Evolutionary conservation across 108 stramenopile species (phyloP).

Genomic region (Mayamaea pseudoterrestris): DNA sequence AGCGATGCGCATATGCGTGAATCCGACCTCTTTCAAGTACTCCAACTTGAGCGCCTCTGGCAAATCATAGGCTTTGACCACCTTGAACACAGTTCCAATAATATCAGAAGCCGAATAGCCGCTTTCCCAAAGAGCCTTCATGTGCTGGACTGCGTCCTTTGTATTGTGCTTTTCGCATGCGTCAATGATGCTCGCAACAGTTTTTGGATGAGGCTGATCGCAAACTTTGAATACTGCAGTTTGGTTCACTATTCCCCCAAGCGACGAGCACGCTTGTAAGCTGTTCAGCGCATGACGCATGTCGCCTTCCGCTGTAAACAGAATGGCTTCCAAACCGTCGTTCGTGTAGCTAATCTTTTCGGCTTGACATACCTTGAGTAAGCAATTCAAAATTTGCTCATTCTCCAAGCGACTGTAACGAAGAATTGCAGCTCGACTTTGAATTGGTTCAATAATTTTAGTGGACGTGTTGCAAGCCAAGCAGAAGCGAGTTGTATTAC

Average conservation of each 20-base stretch:
- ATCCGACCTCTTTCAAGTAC: slow-evolving; percentile 87
- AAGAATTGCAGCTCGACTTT: slow-evolving; percentile 95
- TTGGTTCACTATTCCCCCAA: slow-evolving; percentile 72
- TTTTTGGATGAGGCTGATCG: slow-evolving; percentile 98
- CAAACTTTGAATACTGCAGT: slow-evolving; percentile 95
- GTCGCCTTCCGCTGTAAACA: slow-evolving; percentile 99
- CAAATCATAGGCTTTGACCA: slow-evolving; percentile 62
- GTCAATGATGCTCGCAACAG: slow-evolving; percentile 69
- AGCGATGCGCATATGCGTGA: slow-evolving; percentile 86
- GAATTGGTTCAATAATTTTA: slow-evolving; percentile 99
- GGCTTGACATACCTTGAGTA: slow-evolving; percentile 76
- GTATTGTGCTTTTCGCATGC: slow-evolving; percentile 48
- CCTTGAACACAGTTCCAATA: slow-evolving; percentile 93
- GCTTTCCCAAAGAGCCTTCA: slow-evolving; percentile 46
- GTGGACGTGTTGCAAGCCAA: slow-evolving; percentile 96
- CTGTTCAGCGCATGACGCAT: slow-evolving; percentile 99
- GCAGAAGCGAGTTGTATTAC: slow-evolving; percentile 95
- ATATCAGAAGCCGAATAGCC: slow-evolving; percentile 86
- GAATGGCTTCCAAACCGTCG: slow-evolving; percentile 91
- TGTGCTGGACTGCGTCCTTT: slow-evolving; percentile 31
- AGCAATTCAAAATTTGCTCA: slow-evolving; percentile 79
- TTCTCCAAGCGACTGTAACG: slow-evolving; percentile 87
- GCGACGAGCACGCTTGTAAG: slow-evolving; percentile 51
- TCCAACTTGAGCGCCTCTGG: slow-evolving; percentile 79
- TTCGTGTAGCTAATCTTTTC: slow-evolving; percentile 78